Base-by-base conservation (phyloP, 208 protist genomes). In the Crithidia thermophila region DNA sequence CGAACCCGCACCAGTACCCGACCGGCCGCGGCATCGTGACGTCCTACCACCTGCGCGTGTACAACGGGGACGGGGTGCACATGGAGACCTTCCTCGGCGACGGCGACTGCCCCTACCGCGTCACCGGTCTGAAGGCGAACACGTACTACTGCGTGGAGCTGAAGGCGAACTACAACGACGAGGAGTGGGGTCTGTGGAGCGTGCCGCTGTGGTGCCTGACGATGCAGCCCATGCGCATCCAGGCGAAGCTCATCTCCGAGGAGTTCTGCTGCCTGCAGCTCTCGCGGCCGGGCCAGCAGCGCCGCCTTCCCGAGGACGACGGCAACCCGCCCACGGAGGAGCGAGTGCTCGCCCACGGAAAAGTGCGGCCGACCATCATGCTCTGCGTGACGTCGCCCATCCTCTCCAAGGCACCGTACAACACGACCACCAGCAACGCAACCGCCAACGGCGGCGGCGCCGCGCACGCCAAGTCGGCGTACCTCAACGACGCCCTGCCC, bases 161-260 rank as follows among this genome's bases (percentile, higher is more conserved):
- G 14, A 95, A 94, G 81, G 93, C 93, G 45, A 89, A 95, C 72
- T 97, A 97, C 81, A 97, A 96, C 65, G 91, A 96, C 64, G 90
- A 96, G 71, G 91, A 96, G 77, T 97, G 93, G 91, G 93, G 91
- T 11, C 72, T 91, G 52, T 97, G 93, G 91, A 94, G 90, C 43
- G 84, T 82, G 34, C 91, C 91, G 43, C 74, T 96, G 65, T 94
- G 90, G 88, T 96, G 88, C 63, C 81, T 96, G 42, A 96, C 93
- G 46, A 94, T 97, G 90, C 82, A 85, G 64, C 84, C 79, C n/a
- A 80, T 97, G 72, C 69, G 85, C 55, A 82, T 97, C 50, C 72
- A 94, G 58, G 84, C 88, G 2, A 81, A 91, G 81, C 75, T 95
- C 47, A 97, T 97, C 66, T 91, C 89, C 6, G 90, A 97, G 72